Evolutionary conservation across 129 eudicot species (phyloP), one percentile per base, ranked within the genome.

Genomic region (Helianthus tuberosus): DNA sequence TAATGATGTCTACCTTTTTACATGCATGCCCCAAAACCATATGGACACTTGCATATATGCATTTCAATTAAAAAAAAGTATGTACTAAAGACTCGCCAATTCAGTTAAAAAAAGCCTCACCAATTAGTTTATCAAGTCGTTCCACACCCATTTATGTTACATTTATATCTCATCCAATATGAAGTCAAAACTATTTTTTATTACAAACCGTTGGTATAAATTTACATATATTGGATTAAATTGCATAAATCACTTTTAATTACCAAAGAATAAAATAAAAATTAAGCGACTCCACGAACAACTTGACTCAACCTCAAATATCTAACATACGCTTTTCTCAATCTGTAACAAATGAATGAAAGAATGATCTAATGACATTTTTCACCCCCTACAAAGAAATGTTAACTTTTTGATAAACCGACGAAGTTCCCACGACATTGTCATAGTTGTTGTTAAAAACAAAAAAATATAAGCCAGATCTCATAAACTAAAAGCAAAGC

Each of bases 311-410:
- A 61, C 75, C 67, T 76, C 23, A 44, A 54, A 75, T 36, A 48
- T 25, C 66, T 52, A 62, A 63, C 52, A 66, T 79, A 60, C 72
- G 50, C 73, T 57, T 64, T 36, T 69, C 74, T 76, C 70, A 88
- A 86, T 88, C 90, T 82, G 93, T 91, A 92, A 75, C 73, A 87
- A 82, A 84, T 84, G 91, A 92, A 89, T 87, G 79, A 92, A 91
- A 82, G 92, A 91, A 91, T 90, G 75, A 77, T 69, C 81, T 64
- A 83, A 27, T 58, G 64, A 84, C 82, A 71, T 71, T 67, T 79
- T 1, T 87, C 75, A 67, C 79, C 76, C 67, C 77, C 92, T 88
- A 88, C 85, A 84, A 91, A 88, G 91, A 91, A 91, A 88, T 75
- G 65, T 68, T 72, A 65, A 68, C 9, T 74, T 79, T 80, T 83